A percentile compares a stretch with the other conserved stretches of the same genome.
phyloP scores from a whole-genome alignment of 805 yeast genomes.

The Metschnikowia matae region DNA sequence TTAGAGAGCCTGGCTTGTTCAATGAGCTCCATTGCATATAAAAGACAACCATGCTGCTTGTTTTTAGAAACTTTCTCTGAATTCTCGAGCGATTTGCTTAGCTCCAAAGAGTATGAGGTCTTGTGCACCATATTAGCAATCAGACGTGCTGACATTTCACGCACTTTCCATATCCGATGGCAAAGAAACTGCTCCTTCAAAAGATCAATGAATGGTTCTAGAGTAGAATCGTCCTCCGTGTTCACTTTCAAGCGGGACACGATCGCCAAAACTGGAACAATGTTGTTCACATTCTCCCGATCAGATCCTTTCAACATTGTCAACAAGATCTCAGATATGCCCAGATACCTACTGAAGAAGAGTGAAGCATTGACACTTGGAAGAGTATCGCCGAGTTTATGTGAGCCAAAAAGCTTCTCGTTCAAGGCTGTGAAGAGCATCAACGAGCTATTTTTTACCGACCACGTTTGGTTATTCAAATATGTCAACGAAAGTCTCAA shows the following conservation, averaged over 20 bases:
- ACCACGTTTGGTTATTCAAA: constrained; percentile 72
- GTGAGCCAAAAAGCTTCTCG: constrained; percentile 70
- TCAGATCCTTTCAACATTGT: constrained; percentile 29
- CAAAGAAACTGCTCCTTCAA: constrained; percentile 35
- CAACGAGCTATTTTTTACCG: constrained; percentile 85
- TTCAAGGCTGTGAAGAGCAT: constrained; percentile 89
- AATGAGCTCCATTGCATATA: constrained; percentile 10
- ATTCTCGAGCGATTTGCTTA: constrained; percentile 22
- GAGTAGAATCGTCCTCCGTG: constrained; percentile 44
- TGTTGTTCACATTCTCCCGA: constrained; percentile 41
- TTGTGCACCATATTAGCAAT: constrained; percentile 45
- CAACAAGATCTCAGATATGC: constrained; percentile 49
- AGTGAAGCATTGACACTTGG: constrained; percentile 50
- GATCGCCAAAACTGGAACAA: constrained; percentile 74
- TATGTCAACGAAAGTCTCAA: constrained; percentile 56
- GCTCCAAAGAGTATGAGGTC: constrained; percentile 12
- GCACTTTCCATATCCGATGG: constrained; percentile 68
- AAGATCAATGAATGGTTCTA: constrained; percentile 47
- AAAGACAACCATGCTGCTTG: constrained; percentile 10
- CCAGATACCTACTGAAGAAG: constrained; percentile 65
- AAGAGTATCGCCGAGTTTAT: constrained; percentile 32
- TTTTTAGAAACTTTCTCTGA: neutral
- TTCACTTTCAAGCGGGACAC: constrained; percentile 65
- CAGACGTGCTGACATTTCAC: constrained; percentile 82
- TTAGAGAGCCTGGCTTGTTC: constrained; percentile 7